Conservation (phyloP, 1,284 basidiomycete species). For the Ganoderma resinaceum region DNA sequence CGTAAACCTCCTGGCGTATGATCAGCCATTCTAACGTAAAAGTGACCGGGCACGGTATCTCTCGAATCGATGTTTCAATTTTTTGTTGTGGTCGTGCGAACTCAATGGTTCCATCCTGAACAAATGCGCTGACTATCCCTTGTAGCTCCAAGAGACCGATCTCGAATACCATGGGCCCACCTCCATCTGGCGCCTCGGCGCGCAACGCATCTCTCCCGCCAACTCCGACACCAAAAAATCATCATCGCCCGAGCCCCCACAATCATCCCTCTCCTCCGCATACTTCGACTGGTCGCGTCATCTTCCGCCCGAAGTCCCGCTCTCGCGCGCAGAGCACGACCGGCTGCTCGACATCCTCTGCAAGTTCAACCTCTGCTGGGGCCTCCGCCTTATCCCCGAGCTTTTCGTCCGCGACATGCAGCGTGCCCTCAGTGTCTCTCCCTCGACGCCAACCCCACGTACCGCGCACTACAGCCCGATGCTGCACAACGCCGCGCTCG, state of each 20-base stretch:
- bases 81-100: no score
- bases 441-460: constrained; percentile 50
- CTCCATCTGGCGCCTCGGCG: constrained; percentile 45
- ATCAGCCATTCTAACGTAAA: no score
- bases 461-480: constrained; percentile 73
- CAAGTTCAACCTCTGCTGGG: constrained; percentile 69
- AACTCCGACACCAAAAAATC: constrained; percentile 28
- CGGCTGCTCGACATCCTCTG: constrained; percentile 61
- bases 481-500: constrained; percentile 71
- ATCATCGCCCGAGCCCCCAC: constrained; percentile 22
- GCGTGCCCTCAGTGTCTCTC: constrained; percentile 54
- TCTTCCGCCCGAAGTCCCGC: constrained; percentile 52
- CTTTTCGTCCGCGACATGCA: constrained; percentile 70
- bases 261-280: constrained; percentile 35
- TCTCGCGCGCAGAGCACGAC: constrained; percentile 62
- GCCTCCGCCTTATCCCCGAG: constrained; percentile 48
- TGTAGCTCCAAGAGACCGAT: constrained; percentile 42
- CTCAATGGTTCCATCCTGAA: not conserved
- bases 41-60: no score
- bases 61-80: no score
- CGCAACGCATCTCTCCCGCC: constrained; percentile 31
- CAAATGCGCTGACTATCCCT: constrained; percentile 3
- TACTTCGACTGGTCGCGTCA: constrained; percentile 65
- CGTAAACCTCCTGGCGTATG: no score
- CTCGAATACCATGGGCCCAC: constrained; percentile 46